phyloP scores from a whole-genome alignment of 1,284 basidiomycete genomes.

The Takashimella tepidaria region DNA sequence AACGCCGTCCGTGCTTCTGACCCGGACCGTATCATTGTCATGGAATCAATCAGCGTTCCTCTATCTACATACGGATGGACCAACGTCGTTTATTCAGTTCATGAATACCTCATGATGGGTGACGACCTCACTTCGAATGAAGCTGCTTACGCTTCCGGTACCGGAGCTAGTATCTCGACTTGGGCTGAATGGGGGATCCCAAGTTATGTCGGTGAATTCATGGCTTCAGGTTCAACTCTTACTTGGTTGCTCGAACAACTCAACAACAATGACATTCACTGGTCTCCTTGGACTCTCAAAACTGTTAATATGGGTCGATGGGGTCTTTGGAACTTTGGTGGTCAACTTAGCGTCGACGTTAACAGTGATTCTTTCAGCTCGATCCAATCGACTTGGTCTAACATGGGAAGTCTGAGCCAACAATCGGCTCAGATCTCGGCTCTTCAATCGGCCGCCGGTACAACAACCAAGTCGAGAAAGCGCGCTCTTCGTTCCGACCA shows the following conservation, averaged over 20 bases:
- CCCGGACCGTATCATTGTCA: constrained; percentile 32
- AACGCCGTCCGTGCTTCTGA: constrained; percentile 31
- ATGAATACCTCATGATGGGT: constrained; percentile 36
- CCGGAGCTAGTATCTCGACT: not conserved
- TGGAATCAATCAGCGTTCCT: constrained; percentile 29
- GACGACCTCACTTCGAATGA: not conserved
- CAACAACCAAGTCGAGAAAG: not conserved
- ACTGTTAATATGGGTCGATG: constrained; percentile 32
- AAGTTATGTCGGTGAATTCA: constrained; percentile 33
- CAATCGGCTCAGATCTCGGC: not conserved
- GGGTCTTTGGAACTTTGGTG: constrained; percentile 31
- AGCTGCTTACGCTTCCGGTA: not conserved
- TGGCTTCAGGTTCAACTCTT: constrained; percentile 30
- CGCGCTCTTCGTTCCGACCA: not conserved
- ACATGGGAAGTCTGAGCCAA: constrained; percentile 13
- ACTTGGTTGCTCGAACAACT: constrained; percentile 27
- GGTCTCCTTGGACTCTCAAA: constrained; percentile 31
- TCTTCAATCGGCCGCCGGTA: not conserved
- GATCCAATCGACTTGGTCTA: constrained; percentile 25
- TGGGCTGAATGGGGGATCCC: constrained; percentile 27
- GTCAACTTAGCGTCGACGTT: constrained; percentile 23
- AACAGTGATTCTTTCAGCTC: constrained; percentile 25
- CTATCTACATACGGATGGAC: constrained; percentile 33
- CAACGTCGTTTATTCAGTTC: constrained; percentile 37
- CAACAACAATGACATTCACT: constrained; percentile 24